Percentiles rank a stretch among this genome's conserved stretches.
phyloP scores from a whole-genome alignment of 2,329 filamentous ascomycete species.

The Septoria linicola region DNA sequence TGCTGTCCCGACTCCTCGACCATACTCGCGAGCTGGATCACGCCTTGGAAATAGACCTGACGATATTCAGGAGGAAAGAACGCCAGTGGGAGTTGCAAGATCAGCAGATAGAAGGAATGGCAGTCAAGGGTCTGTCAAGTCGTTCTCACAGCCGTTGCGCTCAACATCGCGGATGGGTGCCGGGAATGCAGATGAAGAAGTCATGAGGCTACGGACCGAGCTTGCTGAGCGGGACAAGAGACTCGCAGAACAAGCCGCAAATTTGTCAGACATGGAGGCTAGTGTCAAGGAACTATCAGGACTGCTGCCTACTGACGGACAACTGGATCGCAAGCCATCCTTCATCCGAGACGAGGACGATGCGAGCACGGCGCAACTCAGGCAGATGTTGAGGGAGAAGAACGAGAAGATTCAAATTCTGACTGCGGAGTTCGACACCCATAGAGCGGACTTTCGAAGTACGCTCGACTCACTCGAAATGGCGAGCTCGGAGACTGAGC shows the following conservation, averaged over 20 bases:
- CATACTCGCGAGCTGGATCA: conserved; percentile 51
- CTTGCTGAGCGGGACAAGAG: conserved; percentile 83
- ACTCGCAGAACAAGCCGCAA: conserved; percentile 81
- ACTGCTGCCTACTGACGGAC: conserved; percentile 61
- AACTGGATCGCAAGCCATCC: conserved; percentile 5
- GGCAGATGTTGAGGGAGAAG: conserved; percentile 84
- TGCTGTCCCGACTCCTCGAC: conserved; percentile 38
- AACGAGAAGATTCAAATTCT: conserved; percentile 94
- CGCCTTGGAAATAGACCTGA: conserved; percentile 45
- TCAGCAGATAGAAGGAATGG: conserved; percentile 37
- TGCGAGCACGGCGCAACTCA: conserved; percentile 57
- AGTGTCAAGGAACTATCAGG: conserved; percentile 78
- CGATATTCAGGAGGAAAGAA: conserved; percentile 41
- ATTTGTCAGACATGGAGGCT: conserved; percentile 84
- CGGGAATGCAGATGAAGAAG: conserved; percentile 49
- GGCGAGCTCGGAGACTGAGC: conserved; percentile 90
- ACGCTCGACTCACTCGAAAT: conserved; percentile 96
- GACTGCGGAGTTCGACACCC: conserved; percentile 90
- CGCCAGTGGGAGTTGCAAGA: conserved; percentile 26
- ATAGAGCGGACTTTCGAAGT: conserved; percentile 91
- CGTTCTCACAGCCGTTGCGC: conserved; percentile 37
- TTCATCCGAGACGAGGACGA: conserved; percentile 66
- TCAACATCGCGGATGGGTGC: conserved; percentile 41
- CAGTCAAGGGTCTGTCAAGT: conserved; percentile 42
- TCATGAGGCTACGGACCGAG: conserved; percentile 69